Conservation (phyloP, 257 asterid genomes). For the Solanum stenotomum region DNA sequence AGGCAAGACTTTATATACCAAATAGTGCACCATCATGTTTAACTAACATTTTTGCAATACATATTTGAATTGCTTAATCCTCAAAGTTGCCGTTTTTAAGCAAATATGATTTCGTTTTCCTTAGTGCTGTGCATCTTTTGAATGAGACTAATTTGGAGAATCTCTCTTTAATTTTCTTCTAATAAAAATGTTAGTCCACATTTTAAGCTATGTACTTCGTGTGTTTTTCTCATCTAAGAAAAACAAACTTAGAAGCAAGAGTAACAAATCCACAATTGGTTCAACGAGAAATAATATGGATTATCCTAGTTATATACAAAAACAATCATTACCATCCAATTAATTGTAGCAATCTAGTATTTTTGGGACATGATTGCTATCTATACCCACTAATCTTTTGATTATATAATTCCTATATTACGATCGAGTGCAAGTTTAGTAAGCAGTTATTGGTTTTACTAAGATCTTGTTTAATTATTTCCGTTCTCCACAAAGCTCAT, state of each 20-base stretch:
- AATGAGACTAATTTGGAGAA: not conserved
- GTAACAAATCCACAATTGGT: not conserved
- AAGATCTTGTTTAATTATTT: not conserved
- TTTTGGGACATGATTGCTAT: not conserved
- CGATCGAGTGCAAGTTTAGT: not conserved
- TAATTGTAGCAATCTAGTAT: not conserved
- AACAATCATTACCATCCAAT: not conserved
- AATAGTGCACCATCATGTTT: not conserved
- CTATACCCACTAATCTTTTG: not conserved
- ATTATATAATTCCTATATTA: not conserved
- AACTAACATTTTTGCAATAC: not conserved
- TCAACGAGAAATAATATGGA: not conserved
- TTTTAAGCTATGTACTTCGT: not conserved
- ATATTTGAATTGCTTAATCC: slow-evolving; percentile 7
- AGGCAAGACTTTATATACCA: not conserved
- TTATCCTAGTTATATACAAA: not conserved
- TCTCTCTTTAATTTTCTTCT: not conserved
- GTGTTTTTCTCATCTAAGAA: slow-evolving; percentile 1
- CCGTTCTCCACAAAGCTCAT: not conserved
- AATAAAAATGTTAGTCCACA: not conserved
- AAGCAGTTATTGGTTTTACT: not conserved
- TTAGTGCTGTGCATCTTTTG: not conserved
- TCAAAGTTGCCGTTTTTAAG: slow-evolving; percentile 6
- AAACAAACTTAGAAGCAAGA: not conserved
- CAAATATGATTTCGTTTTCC: slow-evolving; percentile 7